A percentile compares a stretch with the other conserved stretches of the same genome.
Evolutionary conservation across 176 grass and related monocot genomes (phyloP).

Genomic region (Raddia distichophylla): DNA sequence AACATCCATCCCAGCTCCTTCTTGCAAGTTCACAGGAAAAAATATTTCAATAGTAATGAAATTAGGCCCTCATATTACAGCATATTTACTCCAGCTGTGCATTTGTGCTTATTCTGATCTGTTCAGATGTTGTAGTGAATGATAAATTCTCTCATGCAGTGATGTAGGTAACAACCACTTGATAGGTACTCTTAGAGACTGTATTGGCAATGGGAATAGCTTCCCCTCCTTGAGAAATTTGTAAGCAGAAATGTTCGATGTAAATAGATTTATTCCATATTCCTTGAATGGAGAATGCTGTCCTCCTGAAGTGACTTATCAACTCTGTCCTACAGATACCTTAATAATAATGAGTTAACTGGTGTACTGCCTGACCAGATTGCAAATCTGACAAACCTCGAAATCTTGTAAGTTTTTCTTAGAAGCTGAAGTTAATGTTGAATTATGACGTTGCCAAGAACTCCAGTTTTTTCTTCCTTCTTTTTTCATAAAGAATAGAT

Average conservation of each 20-base stretch:
- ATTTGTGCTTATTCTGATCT: background rate
- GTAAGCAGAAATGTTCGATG: constrained; percentile 51
- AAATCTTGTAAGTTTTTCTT: constrained; percentile 79
- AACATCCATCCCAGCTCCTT: constrained; percentile 10
- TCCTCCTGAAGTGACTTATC: constrained; percentile 27
- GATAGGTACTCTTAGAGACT: constrained; percentile 76
- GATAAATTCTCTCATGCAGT: constrained; percentile 40
- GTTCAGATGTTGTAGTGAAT: constrained; percentile 25
- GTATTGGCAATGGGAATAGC: constrained; percentile 75
- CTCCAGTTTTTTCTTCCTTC: background rate
- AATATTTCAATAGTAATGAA: background rate
- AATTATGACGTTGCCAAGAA: background rate
- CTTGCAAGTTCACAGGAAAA: constrained; percentile 26
- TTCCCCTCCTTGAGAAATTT: constrained; percentile 90
- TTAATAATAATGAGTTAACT: constrained; percentile 88
- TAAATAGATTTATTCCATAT: constrained; percentile 24
- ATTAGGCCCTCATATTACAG: background rate
- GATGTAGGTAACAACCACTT: constrained; percentile 92
- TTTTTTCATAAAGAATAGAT: background rate
- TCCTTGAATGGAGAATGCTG: constrained; percentile 6
- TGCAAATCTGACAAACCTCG: constrained; percentile 89
- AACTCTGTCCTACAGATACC: constrained; percentile 57
- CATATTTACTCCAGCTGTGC: constrained; percentile 3
- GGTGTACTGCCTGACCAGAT: constrained; percentile 89
- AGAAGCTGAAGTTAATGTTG: background rate